A percentile compares a stretch with the other conserved stretches of the same genome.
phyloP scores from a whole-genome alignment of 148 eudicot genomes.

The Cornus controversa region DNA sequence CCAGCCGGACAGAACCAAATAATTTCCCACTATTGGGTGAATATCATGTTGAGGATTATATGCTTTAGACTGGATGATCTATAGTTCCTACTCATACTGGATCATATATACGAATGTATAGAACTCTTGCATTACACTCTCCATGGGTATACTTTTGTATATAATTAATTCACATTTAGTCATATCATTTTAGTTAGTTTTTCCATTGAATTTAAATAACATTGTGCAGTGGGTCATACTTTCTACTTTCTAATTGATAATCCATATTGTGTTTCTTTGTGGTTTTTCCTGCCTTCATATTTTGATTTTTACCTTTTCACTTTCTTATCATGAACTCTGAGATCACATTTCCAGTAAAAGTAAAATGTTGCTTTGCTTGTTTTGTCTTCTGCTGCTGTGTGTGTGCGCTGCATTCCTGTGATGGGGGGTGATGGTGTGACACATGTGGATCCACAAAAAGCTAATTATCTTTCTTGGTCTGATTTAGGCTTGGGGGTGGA shows the following conservation, averaged over 20 bases:
- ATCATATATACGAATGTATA: too few relatives aligned
- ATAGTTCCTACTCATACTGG: too few relatives aligned
- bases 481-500: conserved; percentile 98
- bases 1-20: too few relatives aligned
- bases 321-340: not conserved
- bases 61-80: too few relatives aligned
- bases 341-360: not conserved
- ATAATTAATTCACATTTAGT: too few relatives aligned
- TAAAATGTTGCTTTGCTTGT: not conserved
- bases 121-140: too few relatives aligned
- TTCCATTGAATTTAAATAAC: not conserved
- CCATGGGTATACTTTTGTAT: too few relatives aligned
- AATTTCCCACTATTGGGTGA: too few relatives aligned
- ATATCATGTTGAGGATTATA: too few relatives aligned
- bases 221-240: not conserved
- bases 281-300: not conserved
- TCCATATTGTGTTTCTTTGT: not conserved
- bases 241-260: too few relatives aligned
- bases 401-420: not conserved
- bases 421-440: too few relatives aligned
- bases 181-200: not conserved
- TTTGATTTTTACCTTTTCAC: not conserved
- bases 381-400: too few relatives aligned
- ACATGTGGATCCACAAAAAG: not conserved
- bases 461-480: conserved; percentile 8